phyloP scores from a whole-genome alignment of 2,329 filamentous ascomycete genomes.

The Fusarium sp. region DNA sequence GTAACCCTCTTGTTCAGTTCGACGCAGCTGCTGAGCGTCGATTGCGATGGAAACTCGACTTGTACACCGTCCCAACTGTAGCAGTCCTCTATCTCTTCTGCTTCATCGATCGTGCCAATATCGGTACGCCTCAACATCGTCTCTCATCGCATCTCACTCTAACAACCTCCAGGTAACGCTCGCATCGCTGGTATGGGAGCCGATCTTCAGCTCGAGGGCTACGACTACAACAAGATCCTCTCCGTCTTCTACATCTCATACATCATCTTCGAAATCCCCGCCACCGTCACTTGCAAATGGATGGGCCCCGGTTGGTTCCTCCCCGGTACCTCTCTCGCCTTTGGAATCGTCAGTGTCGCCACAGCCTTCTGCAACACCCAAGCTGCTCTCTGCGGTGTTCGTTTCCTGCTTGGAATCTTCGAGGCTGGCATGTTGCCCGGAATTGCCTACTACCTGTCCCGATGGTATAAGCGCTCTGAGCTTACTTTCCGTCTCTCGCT shows the following conservation, averaged over 20 bases:
- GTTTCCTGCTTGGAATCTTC: slow-evolving; percentile 70
- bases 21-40: slow-evolving; percentile 61
- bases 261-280: slow-evolving; percentile 73
- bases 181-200: slow-evolving; percentile 67
- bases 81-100: slow-evolving; percentile 76
- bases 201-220: slow-evolving; percentile 64
- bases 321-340: slow-evolving; percentile 65
- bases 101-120: slow-evolving; percentile 80
- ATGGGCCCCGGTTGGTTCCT: slow-evolving; percentile 74
- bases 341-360: slow-evolving; percentile 67
- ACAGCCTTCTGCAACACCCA: slow-evolving; percentile 69
- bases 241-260: slow-evolving; percentile 74
- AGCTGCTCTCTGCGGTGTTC: slow-evolving; percentile 62
- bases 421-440: slow-evolving; percentile 74
- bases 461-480: slow-evolving; percentile 73
- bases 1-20: slow-evolving; percentile 44
- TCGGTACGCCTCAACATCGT: slow-evolving; percentile 60
- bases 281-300: slow-evolving; percentile 71
- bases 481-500: slow-evolving; percentile 70
- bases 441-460: slow-evolving; percentile 72
- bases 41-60: slow-evolving; percentile 72
- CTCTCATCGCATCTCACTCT: not conserved
- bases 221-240: slow-evolving; percentile 72
- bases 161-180: slow-evolving; percentile 54
- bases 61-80: slow-evolving; percentile 73